Conservation (phyloP, 352 stramenopile genomes). For the Phytophthora cactorum region DNA sequence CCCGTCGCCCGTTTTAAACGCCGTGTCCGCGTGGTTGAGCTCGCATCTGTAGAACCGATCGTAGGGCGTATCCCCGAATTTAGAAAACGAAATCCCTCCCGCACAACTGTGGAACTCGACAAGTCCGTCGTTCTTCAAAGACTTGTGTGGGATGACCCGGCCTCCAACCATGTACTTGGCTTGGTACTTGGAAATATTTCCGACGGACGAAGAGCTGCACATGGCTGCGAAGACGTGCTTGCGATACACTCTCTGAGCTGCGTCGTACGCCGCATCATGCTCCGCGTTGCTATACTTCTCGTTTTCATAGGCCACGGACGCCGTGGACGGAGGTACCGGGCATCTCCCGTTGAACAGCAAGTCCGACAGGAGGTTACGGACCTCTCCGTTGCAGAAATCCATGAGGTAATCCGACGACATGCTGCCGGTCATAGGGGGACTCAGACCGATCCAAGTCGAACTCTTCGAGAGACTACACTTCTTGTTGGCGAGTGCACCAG, state of each 20-base stretch:
- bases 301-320: constrained; percentile 41
- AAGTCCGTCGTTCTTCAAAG: constrained; percentile 42
- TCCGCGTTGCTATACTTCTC: constrained; percentile 27
- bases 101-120: constrained; percentile 54
- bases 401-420: constrained; percentile 51
- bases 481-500: constrained; percentile 22
- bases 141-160: constrained; percentile 40
- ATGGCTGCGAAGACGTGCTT: constrained; percentile 44
- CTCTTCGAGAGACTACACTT: constrained; percentile 21
- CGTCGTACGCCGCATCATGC: constrained; percentile 27
- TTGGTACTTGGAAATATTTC: constrained; percentile 51
- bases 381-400: constrained; percentile 40
- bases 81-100: constrained; percentile 23
- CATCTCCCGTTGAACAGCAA: constrained; percentile 41
- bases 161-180: constrained; percentile 39
- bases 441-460: constrained; percentile 46
- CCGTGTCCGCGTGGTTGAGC: constrained; percentile 57
- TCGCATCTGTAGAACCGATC: constrained; percentile 43
- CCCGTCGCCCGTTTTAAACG: constrained; percentile 54
- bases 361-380: constrained; percentile 27
- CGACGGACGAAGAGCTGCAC: constrained; percentile 42
- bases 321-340: constrained; percentile 28
- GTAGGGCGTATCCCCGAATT: constrained; percentile 36
- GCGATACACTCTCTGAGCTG: constrained; percentile 32
- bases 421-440: constrained; percentile 43